Base-by-base conservation (phyloP, 2,329 filamentous ascomycete genomes). In the Alternaria consortialis region DNA sequence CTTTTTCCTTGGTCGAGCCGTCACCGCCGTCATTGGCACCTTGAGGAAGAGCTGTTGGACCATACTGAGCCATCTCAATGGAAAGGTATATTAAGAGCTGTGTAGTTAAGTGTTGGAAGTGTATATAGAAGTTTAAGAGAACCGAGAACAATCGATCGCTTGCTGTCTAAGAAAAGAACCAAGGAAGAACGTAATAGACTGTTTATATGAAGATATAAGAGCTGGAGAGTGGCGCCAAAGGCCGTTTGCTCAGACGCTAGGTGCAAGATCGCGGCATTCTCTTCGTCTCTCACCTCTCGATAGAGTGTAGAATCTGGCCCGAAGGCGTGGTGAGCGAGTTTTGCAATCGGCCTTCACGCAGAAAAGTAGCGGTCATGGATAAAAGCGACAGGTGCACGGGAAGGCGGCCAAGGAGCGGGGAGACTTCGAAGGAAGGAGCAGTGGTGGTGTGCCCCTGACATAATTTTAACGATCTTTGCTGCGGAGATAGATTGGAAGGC, bases 11-110 rank as follows among this genome's bases (percentile, higher is more conserved):
- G 2, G 40, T 36, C 6, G 52, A 54, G 2, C 52, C 52, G 9
- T 54, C 40, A 2, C 52, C 52, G 12, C 52, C 52, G 3, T 54
- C 40, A 4, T 54, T 46, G 4, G 52, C 52, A 2, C 52, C 52
- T 27, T 23, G 40, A 3, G 31, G 52, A 3, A 46, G 23, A 11
- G 17, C 31, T 0, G n/a, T 46, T 5, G 52, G 52, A 4, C 40
- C 20, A 15, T 27, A 37, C 6, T 46, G 31, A 27, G 46, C 31
- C 46, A 48, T 48, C 7, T 36, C 12, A 13, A 13, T 36, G 17
- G 1, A 17, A 11, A 23, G 2, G 17, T 34, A 20, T 48, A 5
- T 20, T 15, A 2, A 25, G 3, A 13, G 40, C 8, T 25, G 20
- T 15, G 20, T 43, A 25, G 12, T 6, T 15, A 4, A 4, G 40